A percentile compares a stretch with the other conserved stretches of the same genome.
Conservation (phyloP, 768 basidiomycete species). For the Rhizopogon salebrosus region DNA sequence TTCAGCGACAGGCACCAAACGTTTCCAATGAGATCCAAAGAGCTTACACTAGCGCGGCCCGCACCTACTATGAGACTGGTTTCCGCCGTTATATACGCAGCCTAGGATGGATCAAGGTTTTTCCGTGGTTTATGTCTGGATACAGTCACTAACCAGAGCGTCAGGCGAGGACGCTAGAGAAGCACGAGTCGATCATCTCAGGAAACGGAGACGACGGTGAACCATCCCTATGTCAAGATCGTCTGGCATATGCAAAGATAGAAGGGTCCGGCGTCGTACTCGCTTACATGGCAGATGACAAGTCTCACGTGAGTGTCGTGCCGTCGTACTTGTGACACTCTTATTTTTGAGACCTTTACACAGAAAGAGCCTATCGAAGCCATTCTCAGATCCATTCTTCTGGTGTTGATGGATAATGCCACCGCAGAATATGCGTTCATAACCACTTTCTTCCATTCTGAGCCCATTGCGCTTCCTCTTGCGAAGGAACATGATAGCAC, state of each 20-base stretch:
- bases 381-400: slow-evolving; percentile 74
- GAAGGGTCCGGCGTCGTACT: slow-evolving; percentile 79
- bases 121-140: slow-evolving; percentile 5
- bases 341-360: slow-evolving; percentile 9
- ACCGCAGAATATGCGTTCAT: slow-evolving; percentile 90
- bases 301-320: slow-evolving; percentile 63
- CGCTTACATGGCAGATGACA: slow-evolving; percentile 88
- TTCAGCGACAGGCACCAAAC: slow-evolving; percentile 74
- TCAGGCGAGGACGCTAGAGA: slow-evolving; percentile 67
- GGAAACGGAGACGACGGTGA: slow-evolving; percentile 37
- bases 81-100: slow-evolving; percentile 86
- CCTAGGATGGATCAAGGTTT: slow-evolving; percentile 72
- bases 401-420: slow-evolving; percentile 94
- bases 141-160: background rate
- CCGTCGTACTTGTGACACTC: background rate
- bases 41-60: slow-evolving; percentile 76
- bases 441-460: slow-evolving; percentile 68
- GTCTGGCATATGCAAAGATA: slow-evolving; percentile 64
- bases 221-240: slow-evolving; percentile 40
- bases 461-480: slow-evolving; percentile 27
- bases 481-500: slow-evolving; percentile 30
- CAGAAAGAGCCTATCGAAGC: slow-evolving; percentile 84
- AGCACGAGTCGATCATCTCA: slow-evolving; percentile 55
- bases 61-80: slow-evolving; percentile 93
- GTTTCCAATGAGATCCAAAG: slow-evolving; percentile 87